Percentiles rank a stretch among this genome's conserved stretches.
phyloP scores from a whole-genome alignment of 768 basidiomycete species.

The Calocera viscosa region DNA sequence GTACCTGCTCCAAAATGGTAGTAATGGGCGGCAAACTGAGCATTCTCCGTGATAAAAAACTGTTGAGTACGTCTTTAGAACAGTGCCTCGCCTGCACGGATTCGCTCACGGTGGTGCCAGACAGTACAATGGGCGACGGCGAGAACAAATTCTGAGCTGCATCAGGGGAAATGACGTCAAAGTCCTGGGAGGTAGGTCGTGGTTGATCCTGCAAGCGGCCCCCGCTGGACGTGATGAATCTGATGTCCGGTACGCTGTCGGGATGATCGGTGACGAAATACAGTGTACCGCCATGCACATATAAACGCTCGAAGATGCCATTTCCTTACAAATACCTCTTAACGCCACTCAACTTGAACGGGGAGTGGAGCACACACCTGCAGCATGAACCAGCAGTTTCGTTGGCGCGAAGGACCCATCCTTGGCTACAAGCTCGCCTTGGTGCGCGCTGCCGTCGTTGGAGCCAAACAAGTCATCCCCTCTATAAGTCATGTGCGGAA shows the following conservation, averaged over 20 bases:
- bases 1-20: constrained; percentile 49
- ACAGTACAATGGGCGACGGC: constrained; percentile 54
- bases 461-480: not conserved
- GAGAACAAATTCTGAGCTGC: constrained; percentile 62
- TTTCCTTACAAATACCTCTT: constrained; percentile 42
- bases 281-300: constrained; percentile 65
- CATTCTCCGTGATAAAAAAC: not conserved
- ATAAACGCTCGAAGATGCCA: constrained; percentile 79
- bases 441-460: not conserved
- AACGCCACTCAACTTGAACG: not conserved
- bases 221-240: constrained; percentile 60
- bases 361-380: not conserved
- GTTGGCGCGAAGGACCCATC: not conserved
- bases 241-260: constrained; percentile 47
- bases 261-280: constrained; percentile 75
- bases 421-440: not conserved
- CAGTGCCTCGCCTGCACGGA: no score
- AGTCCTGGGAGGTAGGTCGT: constrained; percentile 63
- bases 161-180: constrained; percentile 57
- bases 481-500: not conserved
- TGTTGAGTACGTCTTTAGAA: no score
- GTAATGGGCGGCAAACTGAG: constrained; percentile 44
- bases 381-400: not conserved
- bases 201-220: constrained; percentile 43
- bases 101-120: constrained; percentile 27